Evolutionary conservation across 2,329 filamentous ascomycete species (phyloP).

Genomic region (Ilyonectria sp.): DNA sequence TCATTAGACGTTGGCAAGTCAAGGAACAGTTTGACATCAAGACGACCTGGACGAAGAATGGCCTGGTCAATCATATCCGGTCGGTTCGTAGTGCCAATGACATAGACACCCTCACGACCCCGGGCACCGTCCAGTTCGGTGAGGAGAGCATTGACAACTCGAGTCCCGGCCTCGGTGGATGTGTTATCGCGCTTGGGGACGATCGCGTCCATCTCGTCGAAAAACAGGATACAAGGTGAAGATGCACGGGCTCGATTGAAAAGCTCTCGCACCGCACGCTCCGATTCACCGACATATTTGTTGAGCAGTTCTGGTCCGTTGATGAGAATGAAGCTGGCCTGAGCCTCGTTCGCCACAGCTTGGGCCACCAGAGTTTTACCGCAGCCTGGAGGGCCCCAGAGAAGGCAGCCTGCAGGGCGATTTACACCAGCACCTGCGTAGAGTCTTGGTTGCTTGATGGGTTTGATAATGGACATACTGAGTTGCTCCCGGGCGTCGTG

Average conservation of each 20-base stretch:
- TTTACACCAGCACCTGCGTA: constrained; percentile 85
- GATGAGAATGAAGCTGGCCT: constrained; percentile 98
- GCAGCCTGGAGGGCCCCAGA: constrained; percentile 97
- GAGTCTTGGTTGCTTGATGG: constrained; percentile 85
- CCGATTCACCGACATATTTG: constrained; percentile 97
- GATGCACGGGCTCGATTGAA: constrained; percentile 90
- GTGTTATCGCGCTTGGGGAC: constrained; percentile 86
- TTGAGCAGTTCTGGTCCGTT: constrained; percentile 97
- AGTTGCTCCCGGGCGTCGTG: constrained; percentile 85
- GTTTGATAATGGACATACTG: constrained; percentile 87
- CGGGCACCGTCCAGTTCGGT: constrained; percentile 93
- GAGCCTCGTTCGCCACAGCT: constrained; percentile 94
- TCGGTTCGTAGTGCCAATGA: constrained; percentile 94
- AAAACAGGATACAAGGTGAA: constrained; percentile 95
- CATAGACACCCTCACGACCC: constrained; percentile 87
- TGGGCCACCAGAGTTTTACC: constrained; percentile 97
- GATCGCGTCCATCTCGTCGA: constrained; percentile 95
- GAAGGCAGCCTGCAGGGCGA: constrained; percentile 87
- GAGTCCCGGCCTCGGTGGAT: constrained; percentile 85
- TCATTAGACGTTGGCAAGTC: constrained; percentile 86
- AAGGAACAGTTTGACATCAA: constrained; percentile 91
- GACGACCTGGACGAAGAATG: constrained; percentile 90
- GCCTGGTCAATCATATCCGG: constrained; percentile 97
- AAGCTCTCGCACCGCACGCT: constrained; percentile 91
- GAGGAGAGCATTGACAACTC: constrained; percentile 94